Conservation (phyloP, 1,139 yeast genomes). For the Suhomyces anneliseae region DNA sequence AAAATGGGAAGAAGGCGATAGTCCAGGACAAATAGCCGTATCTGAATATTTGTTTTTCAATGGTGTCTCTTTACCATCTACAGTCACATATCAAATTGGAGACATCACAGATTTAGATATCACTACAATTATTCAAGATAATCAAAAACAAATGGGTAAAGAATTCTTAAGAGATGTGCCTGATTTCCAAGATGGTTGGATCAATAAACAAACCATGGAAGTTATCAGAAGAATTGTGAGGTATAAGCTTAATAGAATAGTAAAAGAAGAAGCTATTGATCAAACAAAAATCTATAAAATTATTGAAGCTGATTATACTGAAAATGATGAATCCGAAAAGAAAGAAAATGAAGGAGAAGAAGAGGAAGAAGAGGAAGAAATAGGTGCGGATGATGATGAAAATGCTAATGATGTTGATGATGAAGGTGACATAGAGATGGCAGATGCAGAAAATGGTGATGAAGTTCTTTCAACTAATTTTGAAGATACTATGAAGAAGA, state of each 20-base stretch:
- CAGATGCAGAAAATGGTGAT: slow-evolving; percentile 20
- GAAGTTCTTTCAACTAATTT: slow-evolving; percentile 13
- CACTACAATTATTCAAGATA: slow-evolving; percentile 43
- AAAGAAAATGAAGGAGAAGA: slow-evolving; percentile 21
- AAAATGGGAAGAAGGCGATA: slow-evolving; percentile 1
- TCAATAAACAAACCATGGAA: slow-evolving; percentile 57
- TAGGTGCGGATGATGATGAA: slow-evolving; percentile 22
- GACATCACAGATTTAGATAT: slow-evolving; percentile 73
- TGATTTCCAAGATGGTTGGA: slow-evolving; percentile 73
- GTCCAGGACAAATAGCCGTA: slow-evolving; percentile 23
- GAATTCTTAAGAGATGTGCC: slow-evolving; percentile 44
- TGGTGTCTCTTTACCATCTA: slow-evolving; percentile 67
- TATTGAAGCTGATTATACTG: slow-evolving; percentile 39
- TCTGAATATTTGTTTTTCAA: slow-evolving; percentile 64
- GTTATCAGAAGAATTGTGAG: slow-evolving; percentile 68
- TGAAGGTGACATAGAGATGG: slow-evolving; percentile 12
- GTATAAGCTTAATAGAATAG: slow-evolving; percentile 64
- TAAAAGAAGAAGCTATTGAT: slow-evolving; percentile 44
- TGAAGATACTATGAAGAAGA: slow-evolving; percentile 28
- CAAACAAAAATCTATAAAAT: slow-evolving; percentile 43
- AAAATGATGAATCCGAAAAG: slow-evolving; percentile 22
- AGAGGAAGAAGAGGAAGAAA: slow-evolving; percentile 22
- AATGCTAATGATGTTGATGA: slow-evolving; percentile 19
- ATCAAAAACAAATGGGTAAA: slow-evolving; percentile 32
- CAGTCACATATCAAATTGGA: slow-evolving; percentile 78